phyloP scores from a whole-genome alignment of 768 basidiomycete species.

The Leccinum subgranulosum region DNA sequence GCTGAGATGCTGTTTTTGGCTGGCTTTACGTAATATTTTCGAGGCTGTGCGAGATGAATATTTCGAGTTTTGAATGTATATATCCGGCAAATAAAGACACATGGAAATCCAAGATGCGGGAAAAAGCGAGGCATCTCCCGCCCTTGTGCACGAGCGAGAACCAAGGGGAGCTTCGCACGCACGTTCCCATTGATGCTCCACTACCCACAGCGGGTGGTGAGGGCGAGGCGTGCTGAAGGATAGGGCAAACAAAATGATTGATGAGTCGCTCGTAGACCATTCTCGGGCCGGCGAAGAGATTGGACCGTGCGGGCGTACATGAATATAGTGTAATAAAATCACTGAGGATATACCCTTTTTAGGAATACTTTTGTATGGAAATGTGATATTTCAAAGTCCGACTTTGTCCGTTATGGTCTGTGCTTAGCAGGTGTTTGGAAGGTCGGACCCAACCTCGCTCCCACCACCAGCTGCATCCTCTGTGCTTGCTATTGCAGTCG shows the following conservation, averaged over 20 bases:
- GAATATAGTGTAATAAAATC: slow-evolving; percentile 15
- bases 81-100: not conserved
- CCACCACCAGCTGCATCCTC: slow-evolving; percentile 52
- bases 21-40: not conserved
- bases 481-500: slow-evolving; percentile 27
- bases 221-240: slow-evolving; percentile 15
- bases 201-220: slow-evolving; percentile 9
- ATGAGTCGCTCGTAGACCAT: not conserved
- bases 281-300: not conserved
- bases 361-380: slow-evolving; percentile 17
- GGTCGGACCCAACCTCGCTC: slow-evolving; percentile 51
- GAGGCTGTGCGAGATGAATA: not conserved
- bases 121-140: slow-evolving; percentile 11
- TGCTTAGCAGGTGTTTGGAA: slow-evolving; percentile 38
- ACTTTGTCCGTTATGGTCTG: slow-evolving; percentile 34
- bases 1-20: not conserved
- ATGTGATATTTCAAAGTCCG: slow-evolving; percentile 32
- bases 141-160: slow-evolving; percentile 10
- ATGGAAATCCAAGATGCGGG: slow-evolving; percentile 7
- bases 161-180: slow-evolving; percentile 24
- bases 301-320: not conserved
- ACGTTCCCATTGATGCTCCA: slow-evolving; percentile 25
- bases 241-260: not conserved
- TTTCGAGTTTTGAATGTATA: not conserved
- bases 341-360: slow-evolving; percentile 11